Evolutionary conservation across 495 filamentous ascomycete genomes (phyloP), one percentile per base, ranked within the genome.

Genomic region (Hypoxylon rickii): DNA sequence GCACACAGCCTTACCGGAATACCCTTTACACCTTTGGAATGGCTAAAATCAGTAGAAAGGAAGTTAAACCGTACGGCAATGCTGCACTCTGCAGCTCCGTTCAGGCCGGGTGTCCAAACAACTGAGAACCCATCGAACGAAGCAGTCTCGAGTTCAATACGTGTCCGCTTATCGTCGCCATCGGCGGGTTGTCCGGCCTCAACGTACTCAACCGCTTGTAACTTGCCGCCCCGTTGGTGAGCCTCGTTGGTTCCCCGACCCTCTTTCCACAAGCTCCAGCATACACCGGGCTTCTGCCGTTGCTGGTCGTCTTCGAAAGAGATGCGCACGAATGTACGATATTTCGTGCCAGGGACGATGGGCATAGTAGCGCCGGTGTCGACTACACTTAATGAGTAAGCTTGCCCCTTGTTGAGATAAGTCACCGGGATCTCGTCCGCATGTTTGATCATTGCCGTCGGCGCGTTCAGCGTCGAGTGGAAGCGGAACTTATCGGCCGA

Each of bases 201-300:
- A 12, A 96, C 89, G 61, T 88, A 96, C 69, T 98, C 94, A 7
- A 98, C 92, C 0, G 93, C 94, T 67, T 95, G 88, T 3, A 96
- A 78, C 61, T 89, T 89, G 11, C 90, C 90, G 31, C 87, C 90
- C 41, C 92, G 78, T 65, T 95, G 89, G 61, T 96, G 90, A 1
- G 92, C 89, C 74, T 96, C 90, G 53, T 87, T 95, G 0, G 84
- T 86, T 3, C 93, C 92, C 31, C 93, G 82, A 0, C 91, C 90
- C 67, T 96, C 92, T 65, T 97, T 96, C 94, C 94, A 98, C 13
- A 97, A 68, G 56, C 91, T 90, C 94, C 94, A 98, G 71, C 89
- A 96, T 8, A 86, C 76, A 17, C 82, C 85, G 0, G 94, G 92
- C 48, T 86, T 88, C 47, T 83, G 80, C 56, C 93, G 78, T 67